These are phyloP conservation scores for Bathelium albidoporum DNA, from an alignment of 495 filamentous ascomycete genomes.

Conservation along the genomic window DNA sequence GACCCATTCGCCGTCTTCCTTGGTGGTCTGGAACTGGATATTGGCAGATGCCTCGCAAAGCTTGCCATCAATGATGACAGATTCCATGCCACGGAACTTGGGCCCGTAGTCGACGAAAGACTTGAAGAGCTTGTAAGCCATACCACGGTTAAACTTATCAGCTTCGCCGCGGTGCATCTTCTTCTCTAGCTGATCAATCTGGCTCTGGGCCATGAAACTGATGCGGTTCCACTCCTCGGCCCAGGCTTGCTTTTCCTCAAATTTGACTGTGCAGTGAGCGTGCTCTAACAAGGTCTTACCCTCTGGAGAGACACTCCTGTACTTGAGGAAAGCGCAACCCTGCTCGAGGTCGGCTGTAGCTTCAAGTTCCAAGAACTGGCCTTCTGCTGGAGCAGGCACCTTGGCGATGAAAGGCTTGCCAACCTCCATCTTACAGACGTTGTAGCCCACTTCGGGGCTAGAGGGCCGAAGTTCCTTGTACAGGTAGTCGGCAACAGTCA, in stretches of 20 bases:
- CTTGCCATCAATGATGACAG: constrained; percentile 35
- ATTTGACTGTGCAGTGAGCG: constrained; percentile 30
- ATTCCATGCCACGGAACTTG: constrained; percentile 35
- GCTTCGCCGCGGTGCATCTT: constrained; percentile 33
- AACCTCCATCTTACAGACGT: constrained; percentile 35
- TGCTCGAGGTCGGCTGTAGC: constrained; percentile 33
- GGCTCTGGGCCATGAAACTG: constrained; percentile 36
- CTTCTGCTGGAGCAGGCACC: constrained; percentile 27
- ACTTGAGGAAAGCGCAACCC: constrained; percentile 27
- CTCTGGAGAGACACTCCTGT: constrained; percentile 31
- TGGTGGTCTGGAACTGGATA: constrained; percentile 34
- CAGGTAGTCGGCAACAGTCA: constrained; percentile 39
- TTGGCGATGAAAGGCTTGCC: constrained; percentile 32
- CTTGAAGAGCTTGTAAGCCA: constrained; percentile 42
- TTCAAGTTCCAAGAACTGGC: constrained; percentile 34
- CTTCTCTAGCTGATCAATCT: constrained; percentile 33
- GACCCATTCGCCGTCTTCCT: constrained; percentile 35
- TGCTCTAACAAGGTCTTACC: constrained; percentile 32
- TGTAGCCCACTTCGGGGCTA: constrained; percentile 26
- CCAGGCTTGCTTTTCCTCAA: constrained; percentile 32
- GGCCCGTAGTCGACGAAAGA: constrained; percentile 33
- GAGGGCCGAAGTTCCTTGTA: constrained; percentile 34
- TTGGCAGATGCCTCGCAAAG: constrained; percentile 34
- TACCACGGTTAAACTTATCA: constrained; percentile 36
- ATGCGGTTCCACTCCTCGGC: constrained; percentile 31